Evolutionary conservation across 176 grass and related monocot genomes (phyloP).

Genomic region (Eragrostis curvula): DNA sequence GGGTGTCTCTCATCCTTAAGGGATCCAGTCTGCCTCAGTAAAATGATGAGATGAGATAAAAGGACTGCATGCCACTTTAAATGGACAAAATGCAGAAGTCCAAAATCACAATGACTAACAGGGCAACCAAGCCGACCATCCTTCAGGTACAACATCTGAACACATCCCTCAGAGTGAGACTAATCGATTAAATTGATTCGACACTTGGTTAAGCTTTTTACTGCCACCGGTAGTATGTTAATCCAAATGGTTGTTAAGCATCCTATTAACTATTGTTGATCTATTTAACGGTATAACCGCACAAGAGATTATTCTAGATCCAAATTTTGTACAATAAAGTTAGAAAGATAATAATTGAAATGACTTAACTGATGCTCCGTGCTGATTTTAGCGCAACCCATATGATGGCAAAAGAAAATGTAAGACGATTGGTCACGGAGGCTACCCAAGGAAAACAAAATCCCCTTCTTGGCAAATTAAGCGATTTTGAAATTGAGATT

Average conservation of each 20-base stretch:
- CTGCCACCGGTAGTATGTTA: slow-evolving; percentile 4
- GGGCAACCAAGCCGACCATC: slow-evolving; percentile 20
- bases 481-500: background rate
- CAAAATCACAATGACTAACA: slow-evolving; percentile 30
- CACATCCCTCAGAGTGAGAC: slow-evolving; percentile 2
- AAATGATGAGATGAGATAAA: slow-evolving; percentile 31
- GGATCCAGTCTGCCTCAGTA: slow-evolving; percentile 1
- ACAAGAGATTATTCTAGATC: background rate
- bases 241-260: slow-evolving; percentile 5
- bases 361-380: background rate
- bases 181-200: slow-evolving; percentile 22
- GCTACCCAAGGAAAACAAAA: too few relatives aligned
- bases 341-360: slow-evolving; percentile 15
- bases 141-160: background rate
- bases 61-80: slow-evolving; percentile 21
- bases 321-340: background rate
- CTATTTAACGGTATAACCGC: background rate
- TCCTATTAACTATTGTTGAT: slow-evolving; percentile 6
- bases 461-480: background rate
- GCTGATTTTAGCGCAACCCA: background rate
- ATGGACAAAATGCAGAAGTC: slow-evolving; percentile 6
- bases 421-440: too few relatives aligned
- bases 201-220: slow-evolving; percentile 17
- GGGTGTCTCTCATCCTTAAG: slow-evolving; percentile 27
- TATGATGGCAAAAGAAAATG: slow-evolving; percentile 12